Conservation (phyloP, 1,139 yeast genomes). For the Pichia terricola region DNA sequence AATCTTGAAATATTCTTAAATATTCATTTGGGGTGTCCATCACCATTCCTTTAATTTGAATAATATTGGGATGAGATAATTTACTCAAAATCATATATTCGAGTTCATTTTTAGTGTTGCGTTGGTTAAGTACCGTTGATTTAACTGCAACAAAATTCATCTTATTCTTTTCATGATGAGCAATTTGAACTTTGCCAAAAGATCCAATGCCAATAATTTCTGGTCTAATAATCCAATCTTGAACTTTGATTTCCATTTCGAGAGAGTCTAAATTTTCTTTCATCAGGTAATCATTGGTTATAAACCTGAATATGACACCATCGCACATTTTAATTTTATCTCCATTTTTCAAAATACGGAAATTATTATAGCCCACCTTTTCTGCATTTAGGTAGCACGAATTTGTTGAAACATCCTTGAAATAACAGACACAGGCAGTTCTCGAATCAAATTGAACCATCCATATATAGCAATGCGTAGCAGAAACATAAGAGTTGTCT, state of each 20-base stretch:
- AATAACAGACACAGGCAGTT: conserved; percentile 39
- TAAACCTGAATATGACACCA: conserved; percentile 1
- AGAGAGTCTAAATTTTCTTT: not conserved
- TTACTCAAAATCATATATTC: conserved; percentile 40
- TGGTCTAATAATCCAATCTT: conserved; percentile 35
- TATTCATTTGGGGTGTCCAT: conserved; percentile 28
- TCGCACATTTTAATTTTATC: conserved; percentile 30
- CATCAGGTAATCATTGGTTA: not conserved
- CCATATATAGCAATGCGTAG: conserved; percentile 22
- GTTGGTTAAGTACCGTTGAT: conserved; percentile 28
- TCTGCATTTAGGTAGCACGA: conserved; percentile 40
- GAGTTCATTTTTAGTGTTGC: conserved; percentile 17
- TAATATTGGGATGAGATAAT: conserved; percentile 83
- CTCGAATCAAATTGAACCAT: conserved; percentile 36
- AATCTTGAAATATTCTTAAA: conserved; percentile 41
- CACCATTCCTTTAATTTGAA: conserved; percentile 42
- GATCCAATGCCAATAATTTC: conserved; percentile 49
- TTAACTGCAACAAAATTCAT: conserved; percentile 40
- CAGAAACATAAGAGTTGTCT: conserved; percentile 13
- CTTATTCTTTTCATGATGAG: conserved; percentile 15
- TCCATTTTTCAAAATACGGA: conserved; percentile 33
- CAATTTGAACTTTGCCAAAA: conserved; percentile 41
- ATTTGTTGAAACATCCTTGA: conserved; percentile 46
- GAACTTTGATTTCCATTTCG: conserved; percentile 3
- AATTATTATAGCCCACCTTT: conserved; percentile 17